Base-by-base conservation (phyloP, 371 early-diverging fungal genomes). In the Blakeslea trispora region DNA sequence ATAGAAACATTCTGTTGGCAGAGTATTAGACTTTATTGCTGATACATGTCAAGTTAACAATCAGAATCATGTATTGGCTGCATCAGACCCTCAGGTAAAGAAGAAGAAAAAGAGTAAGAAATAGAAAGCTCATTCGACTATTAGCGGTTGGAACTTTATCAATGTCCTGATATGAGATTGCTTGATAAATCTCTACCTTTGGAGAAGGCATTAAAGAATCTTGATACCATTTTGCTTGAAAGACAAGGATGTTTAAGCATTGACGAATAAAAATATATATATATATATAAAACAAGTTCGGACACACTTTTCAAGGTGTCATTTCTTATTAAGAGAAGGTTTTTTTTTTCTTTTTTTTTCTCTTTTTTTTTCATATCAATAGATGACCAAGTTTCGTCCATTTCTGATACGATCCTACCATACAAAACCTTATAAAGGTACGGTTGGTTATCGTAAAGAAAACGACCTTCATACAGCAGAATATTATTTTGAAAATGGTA, bases 401-500 rank as follows among this genome's bases (percentile, higher is more conserved):
- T 28, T 7, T 7, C 7, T 28, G 7, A 28, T 7, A 28, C 28
- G 28, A 28, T 28, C 28, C 5, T 7, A 28, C 28, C 28, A 28
- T 28, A 28, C 28, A 28, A 22, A 41, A 19, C 7, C 28, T 8
- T 24, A 6, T 17, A 52, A 17, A 28, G 43, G 52, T 3, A 52
- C 43, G 13, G 9, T 41, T 18, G 35, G 44, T 11, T 13, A 43
- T 22, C 37, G 54, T 5, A 53, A 54, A 55, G 42, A 41, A 22
- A 48, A 57, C 22, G 68, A 67, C 15, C 9, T 67, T 10, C 34
- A 45, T 21, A 59, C 55, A 18, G 68, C 64, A 18, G 61, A 72
- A n/a, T 84, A 85, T 55, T 77, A 66, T 34, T 77, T 79, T 56
- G 79, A 81, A 39, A 63, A 75, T 56, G 83, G 77, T 73, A 67